Percentiles rank a stretch among this genome's conserved stretches.
Conservation (phyloP, 345 rosid genomes). For the Combretum micranthum region DNA sequence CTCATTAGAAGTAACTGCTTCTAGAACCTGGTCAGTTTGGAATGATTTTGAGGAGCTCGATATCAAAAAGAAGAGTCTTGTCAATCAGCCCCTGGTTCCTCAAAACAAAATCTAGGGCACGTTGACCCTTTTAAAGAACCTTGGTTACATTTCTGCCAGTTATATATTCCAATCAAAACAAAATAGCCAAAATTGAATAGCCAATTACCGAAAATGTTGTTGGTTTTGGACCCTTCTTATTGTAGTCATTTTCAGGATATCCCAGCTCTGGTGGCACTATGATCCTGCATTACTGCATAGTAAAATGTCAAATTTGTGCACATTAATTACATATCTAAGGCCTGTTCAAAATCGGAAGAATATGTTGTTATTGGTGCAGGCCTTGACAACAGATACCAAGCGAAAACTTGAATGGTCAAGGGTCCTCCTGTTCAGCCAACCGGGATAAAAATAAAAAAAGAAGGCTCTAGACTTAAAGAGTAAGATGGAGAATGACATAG, state of each 20-base stretch:
- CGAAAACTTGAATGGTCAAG: too few relatives aligned
- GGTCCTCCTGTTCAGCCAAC: too few relatives aligned
- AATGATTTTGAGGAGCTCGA: constrained; percentile 78
- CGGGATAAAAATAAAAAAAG: too few relatives aligned
- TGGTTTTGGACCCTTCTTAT: constrained; percentile 72
- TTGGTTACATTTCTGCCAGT: background rate
- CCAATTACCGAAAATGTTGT: constrained; percentile 78
- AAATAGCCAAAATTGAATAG: constrained; percentile 2
- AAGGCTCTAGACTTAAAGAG: too few relatives aligned
- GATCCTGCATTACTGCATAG: constrained; percentile 69
- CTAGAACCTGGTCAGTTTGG: constrained; percentile 24
- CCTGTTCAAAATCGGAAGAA: too few relatives aligned
- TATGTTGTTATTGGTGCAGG: too few relatives aligned
- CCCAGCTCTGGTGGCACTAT: constrained; percentile 94
- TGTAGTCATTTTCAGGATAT: constrained; percentile 86
- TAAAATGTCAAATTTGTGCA: constrained; percentile 17
- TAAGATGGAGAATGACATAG: too few relatives aligned
- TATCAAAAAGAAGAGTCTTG: constrained; percentile 89
- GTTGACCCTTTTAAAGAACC: constrained; percentile 60
- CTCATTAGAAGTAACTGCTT: constrained; percentile 6
- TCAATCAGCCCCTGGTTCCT: constrained; percentile 91
- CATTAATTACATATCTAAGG: too few relatives aligned
- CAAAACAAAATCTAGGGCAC: constrained; percentile 93
- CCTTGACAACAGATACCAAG: too few relatives aligned
- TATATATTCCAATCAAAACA: background rate